Evolutionary conservation across 2,329 filamentous ascomycete species (phyloP).

Genomic region (Venturia nashicola): DNA sequence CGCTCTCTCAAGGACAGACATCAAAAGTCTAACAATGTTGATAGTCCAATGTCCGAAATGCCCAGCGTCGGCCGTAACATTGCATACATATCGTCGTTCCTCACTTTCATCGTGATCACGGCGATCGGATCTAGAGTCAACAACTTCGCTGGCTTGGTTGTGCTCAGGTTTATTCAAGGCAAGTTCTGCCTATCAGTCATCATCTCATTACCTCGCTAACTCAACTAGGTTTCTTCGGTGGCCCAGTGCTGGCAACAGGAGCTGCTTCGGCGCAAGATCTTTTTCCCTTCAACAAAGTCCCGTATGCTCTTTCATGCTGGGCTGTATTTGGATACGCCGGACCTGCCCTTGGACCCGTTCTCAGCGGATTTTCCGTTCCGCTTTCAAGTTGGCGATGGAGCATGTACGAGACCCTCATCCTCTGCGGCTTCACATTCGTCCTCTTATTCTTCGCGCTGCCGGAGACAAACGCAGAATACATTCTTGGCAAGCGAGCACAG

Average conservation of each 20-base stretch:
- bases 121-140: not conserved
- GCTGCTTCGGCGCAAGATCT: constrained; percentile 7
- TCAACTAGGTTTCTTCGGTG: constrained; percentile 9
- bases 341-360: constrained; percentile 7
- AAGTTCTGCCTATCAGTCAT: not conserved
- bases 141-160: constrained; percentile 9
- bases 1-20: not conserved
- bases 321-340: constrained; percentile 5
- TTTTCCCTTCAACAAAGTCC: constrained; percentile 10
- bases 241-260: constrained; percentile 9
- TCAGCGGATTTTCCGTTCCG: constrained; percentile 9
- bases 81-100: constrained; percentile 8
- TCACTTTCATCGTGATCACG: constrained; percentile 10
- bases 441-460: constrained; percentile 10
- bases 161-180: constrained; percentile 11
- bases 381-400: constrained; percentile 10
- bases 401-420: constrained; percentile 7
- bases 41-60: constrained; percentile 10
- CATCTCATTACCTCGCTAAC: not conserved
- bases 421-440: constrained; percentile 7
- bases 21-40: not conserved
- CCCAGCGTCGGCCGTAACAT: constrained; percentile 10
- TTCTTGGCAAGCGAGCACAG: constrained; percentile 7
- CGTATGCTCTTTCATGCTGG: constrained; percentile 10
- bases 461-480: constrained; percentile 9